Base-by-base conservation (phyloP, 73 alveolate species). In the Uronychia setigera region DNA sequence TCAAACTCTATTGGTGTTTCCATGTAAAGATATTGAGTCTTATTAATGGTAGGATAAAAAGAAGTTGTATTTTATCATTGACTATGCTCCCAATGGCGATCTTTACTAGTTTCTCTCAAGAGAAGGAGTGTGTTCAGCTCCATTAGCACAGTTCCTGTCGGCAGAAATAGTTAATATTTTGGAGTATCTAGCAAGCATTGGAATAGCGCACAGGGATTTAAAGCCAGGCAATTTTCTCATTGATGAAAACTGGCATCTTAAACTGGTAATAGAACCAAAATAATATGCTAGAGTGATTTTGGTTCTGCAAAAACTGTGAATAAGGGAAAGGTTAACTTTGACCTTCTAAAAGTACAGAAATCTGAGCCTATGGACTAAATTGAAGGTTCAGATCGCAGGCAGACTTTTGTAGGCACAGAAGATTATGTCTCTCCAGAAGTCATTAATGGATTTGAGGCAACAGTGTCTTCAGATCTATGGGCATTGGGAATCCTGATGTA, bases 381-480 rank as follows among this genome's bases (percentile, higher is more conserved):
- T 5, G 34, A 26, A 1, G 5, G 5, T 1, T 9, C 13, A 67
- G 79, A 5, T 1, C 29, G 79, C 1, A 14, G 79, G 32, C 30
- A 33, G 29, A 9, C 80, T 11, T 81, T 81, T 35, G 88, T 97
- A 0, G 99, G 99, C 30, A 97, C 99, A 0, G 98, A 99, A 25
- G 99, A 97, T 78, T 98, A 98, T 82, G 96, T 98, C 29, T 96
- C 99, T 0, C 99, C 99, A 19, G 99, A 98, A 84, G 95, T 98
- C 29, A 60, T 98, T 27, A 93, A 87, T 1, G 97, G 96, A 74
- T 34, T 30, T 5, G 92, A 92, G 27, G 92, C 95, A 30, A 29
- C 88, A 0, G 96, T 96, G 35, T 87, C 87, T 13, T 93, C 96
- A 58, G 99, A 98, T 87, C 90, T 98, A 59, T 98, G 99, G 99